Evolutionary conservation across 2,329 filamentous ascomycete species (phyloP).

Genomic region (Colletotrichum truncatum): DNA sequence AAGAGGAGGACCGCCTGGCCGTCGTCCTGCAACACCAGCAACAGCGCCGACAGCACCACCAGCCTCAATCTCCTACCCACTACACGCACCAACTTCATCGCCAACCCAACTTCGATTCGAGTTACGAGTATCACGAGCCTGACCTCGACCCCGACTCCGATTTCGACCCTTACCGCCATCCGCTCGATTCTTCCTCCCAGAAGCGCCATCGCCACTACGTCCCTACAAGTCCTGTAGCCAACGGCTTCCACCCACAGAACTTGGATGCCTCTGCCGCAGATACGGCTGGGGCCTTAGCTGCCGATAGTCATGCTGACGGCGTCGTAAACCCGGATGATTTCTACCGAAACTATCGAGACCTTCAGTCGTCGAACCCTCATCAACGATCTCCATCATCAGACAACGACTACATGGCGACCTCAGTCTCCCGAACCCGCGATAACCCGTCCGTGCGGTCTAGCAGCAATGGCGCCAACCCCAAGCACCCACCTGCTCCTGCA

Average conservation of each 20-base stretch:
- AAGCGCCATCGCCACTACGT: constrained; percentile 34
- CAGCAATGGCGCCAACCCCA: constrained; percentile 59
- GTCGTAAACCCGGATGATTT: constrained; percentile 63
- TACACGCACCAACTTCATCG: constrained; percentile 36
- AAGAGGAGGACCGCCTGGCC: constrained; percentile 50
- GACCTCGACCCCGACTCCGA: constrained; percentile 38
- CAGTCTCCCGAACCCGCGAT: constrained; percentile 45
- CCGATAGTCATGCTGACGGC: constrained; percentile 47
- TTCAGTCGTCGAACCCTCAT: constrained; percentile 44
- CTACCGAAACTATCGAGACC: constrained; percentile 59
- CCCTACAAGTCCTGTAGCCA: constrained; percentile 33
- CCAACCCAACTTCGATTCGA: constrained; percentile 34
- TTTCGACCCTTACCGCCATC: constrained; percentile 36
- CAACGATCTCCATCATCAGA: constrained; percentile 27
- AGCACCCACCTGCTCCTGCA: constrained; percentile 52
- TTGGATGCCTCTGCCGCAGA: constrained; percentile 30
- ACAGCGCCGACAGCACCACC: constrained; percentile 40
- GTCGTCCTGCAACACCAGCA: constrained; percentile 37
- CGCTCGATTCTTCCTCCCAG: constrained; percentile 27
- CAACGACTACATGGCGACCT: constrained; percentile 49
- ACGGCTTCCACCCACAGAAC: constrained; percentile 28
- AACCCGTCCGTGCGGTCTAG: constrained; percentile 58
- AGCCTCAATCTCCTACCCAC: constrained; percentile 35
- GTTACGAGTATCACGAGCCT: constrained; percentile 39
- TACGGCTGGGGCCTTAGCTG: constrained; percentile 36